Evolutionary conservation across 139 green algal species (phyloP).

Genomic region (Coelastrella sp.): DNA sequence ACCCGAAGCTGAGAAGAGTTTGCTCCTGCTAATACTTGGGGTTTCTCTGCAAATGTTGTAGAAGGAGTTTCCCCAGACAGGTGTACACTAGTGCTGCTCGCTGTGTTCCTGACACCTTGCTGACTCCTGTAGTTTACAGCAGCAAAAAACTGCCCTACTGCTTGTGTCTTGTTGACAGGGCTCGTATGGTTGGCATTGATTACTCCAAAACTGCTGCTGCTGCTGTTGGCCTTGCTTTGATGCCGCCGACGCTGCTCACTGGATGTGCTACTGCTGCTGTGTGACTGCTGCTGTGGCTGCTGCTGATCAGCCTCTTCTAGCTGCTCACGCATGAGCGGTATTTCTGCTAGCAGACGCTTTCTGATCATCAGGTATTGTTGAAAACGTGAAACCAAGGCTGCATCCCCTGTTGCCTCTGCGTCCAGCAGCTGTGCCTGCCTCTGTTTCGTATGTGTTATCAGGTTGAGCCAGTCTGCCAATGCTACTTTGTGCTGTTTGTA

Average conservation of each 20-base stretch:
- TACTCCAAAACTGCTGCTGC: background rate
- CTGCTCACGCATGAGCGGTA: constrained; percentile 35
- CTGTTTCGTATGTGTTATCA: background rate
- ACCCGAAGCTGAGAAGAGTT: background rate
- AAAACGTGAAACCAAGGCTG: constrained; percentile 2
- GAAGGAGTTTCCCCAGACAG: no score
- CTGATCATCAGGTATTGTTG: constrained; percentile 45
- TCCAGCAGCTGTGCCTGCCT: constrained; percentile 33
- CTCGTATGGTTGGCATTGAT: constrained; percentile 34
- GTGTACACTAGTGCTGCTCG: constrained; percentile 5
- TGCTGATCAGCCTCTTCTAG: constrained; percentile 10
- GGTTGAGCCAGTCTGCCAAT: constrained; percentile 31
- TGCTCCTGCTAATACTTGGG: no score
- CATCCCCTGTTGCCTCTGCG: constrained; percentile 40
- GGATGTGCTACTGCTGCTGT: background rate
- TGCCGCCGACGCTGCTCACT: background rate
- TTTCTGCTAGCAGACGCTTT: constrained; percentile 45
- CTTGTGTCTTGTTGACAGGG: constrained; percentile 5
- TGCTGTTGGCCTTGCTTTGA: background rate
- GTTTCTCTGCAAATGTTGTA: no score
- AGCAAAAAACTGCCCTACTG: constrained; percentile 43
- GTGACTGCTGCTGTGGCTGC: background rate
- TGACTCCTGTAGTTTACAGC: constrained; percentile 37
- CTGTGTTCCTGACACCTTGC: background rate
- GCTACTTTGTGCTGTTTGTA: constrained; percentile 36